phyloP scores from a whole-genome alignment of 768 basidiomycete genomes.

The Clitopilus hobsonii region DNA sequence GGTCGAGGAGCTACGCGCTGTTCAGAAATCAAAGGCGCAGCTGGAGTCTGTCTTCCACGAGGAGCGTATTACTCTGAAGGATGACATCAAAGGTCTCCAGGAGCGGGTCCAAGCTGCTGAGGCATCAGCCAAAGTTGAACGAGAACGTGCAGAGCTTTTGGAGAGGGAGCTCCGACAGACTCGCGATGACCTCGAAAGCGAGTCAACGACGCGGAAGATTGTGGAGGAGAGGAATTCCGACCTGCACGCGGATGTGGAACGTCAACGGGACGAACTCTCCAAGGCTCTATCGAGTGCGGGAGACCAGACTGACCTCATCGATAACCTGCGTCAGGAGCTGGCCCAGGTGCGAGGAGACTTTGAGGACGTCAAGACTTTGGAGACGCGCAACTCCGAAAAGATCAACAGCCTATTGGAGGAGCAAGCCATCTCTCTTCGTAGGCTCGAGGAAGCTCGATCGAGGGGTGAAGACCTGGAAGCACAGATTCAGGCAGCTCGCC shows the following conservation, averaged over 20 bases:
- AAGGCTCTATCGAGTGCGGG: slow-evolving; percentile 64
- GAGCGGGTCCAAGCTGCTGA: slow-evolving; percentile 36
- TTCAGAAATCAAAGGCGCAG: slow-evolving; percentile 50
- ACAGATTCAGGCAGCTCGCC: slow-evolving; percentile 65
- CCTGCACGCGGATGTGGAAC: slow-evolving; percentile 49
- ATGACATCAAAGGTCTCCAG: slow-evolving; percentile 53
- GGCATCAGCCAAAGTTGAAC: slow-evolving; percentile 34
- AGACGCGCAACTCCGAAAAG: slow-evolving; percentile 59
- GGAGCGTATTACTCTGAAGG: slow-evolving; percentile 49
- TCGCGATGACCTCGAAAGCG: slow-evolving; percentile 60
- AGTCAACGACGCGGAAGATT: slow-evolving; percentile 53
- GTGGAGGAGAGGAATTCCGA: slow-evolving; percentile 62
- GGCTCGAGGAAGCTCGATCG: slow-evolving; percentile 69
- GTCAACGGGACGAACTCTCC: slow-evolving; percentile 47
- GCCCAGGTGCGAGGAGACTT: slow-evolving; percentile 55
- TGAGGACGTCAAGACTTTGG: slow-evolving; percentile 64
- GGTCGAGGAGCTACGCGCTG: slow-evolving; percentile 56
- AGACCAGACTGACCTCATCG: slow-evolving; percentile 56
- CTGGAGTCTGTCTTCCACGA: slow-evolving; percentile 58
- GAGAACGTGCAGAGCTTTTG: slow-evolving; percentile 47
- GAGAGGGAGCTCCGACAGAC: slow-evolving; percentile 65
- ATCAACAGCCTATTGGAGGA: slow-evolving; percentile 67
- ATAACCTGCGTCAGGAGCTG: slow-evolving; percentile 59
- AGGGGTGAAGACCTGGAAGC: slow-evolving; percentile 72
- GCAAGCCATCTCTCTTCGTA: slow-evolving; percentile 65